Evolutionary conservation across 1,139 yeast genomes (phyloP), one percentile per base, ranked within the genome.

Genomic region (Hansenula sp.): DNA sequence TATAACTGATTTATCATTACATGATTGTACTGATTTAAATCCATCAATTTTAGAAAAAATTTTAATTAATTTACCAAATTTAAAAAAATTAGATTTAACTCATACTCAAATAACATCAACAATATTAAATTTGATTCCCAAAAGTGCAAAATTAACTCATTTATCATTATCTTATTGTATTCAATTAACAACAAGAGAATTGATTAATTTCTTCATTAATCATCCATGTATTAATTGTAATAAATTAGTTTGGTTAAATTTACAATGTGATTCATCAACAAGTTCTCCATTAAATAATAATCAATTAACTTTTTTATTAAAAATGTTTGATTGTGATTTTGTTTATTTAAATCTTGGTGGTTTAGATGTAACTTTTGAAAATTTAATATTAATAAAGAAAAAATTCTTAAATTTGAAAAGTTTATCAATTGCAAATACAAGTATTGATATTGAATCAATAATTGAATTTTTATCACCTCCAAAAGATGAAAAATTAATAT

Each of bases 1-100:
- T 35, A 57, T 69, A 14, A 56, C 63, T 8, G 80, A 85, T 47
- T 58, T 89, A 13, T 86, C 95, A 0, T 77, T 89, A 55, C 96
- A 89, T 62, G 96, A 88, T 55, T 89, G 97, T 60, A 81, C 95
- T 3, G 88, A 86, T 46, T 67, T 90, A 36, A 73, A 88, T 3
- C 61, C 77, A 2, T 70, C 69, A 14, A 72, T 73, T 0, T 76
- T 85, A 46, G 71, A 68, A 34, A 75, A 72, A 45, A 59, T 87
- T 4, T 65, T 90, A 32, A 79, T 82, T 6, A 69, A 69, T 42
- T 66, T 86, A 32, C 72, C 75, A 16, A 73, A 74, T 48, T 62
- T 89, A 38, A 75, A 78, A 45, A 74, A 89, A 46, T 68, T 89
- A 29, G 97, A 89, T 58, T 69, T 89, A 41, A 80, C 87, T 20